Base-by-base conservation (phyloP, 805 yeast species). In the Yarrowia bubula region DNA sequence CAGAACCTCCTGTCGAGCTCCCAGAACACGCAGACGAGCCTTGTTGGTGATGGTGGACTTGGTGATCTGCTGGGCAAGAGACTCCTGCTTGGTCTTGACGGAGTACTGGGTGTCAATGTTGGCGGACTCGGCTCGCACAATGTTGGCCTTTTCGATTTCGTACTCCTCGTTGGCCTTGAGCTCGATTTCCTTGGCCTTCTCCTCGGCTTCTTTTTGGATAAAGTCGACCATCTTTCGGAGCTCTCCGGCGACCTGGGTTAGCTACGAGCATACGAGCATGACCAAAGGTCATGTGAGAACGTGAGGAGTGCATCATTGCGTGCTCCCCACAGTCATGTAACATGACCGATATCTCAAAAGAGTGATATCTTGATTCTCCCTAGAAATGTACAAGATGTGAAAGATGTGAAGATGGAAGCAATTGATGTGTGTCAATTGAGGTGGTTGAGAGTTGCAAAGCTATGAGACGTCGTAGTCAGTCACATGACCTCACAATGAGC, bases 151-250 rank as follows among this genome's bases (percentile, higher is more conserved):
- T 77, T 95, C 99, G 73, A 95, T 92, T 78, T 95, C 98, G 76
- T 93, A 95, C 80, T 95, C 99, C 78, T 95, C 99, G 76, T 96
- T 97, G 48, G 98, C 97, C 81, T 95, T 96, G 73, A 95, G 82
- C 76, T 84, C 87, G 75, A 95, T 92, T 79, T 95, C 99, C 77
- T 90, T 90, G 70, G 98, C 97, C 81, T 95, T 95, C 78, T 95
- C 99, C 74, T 92, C 96, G 43, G 99, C 99, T 81, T 95, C 99
- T 84, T 93, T 95, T 80, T 89, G 90, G 84, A 95, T 95, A 86
- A 95, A 95, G 75, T 96, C 92, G 76, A 93, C 96, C 98, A 95
- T 95, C 83, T 95, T 95, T 77, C 87, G 87, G 78, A 95, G 89
- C 82, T 95, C 99, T 72, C 91, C 91, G 74, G 89, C 92, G 71